phyloP scores from a whole-genome alignment of 495 filamentous ascomycete genomes.

The Pyrenopolyporus hunteri region DNA sequence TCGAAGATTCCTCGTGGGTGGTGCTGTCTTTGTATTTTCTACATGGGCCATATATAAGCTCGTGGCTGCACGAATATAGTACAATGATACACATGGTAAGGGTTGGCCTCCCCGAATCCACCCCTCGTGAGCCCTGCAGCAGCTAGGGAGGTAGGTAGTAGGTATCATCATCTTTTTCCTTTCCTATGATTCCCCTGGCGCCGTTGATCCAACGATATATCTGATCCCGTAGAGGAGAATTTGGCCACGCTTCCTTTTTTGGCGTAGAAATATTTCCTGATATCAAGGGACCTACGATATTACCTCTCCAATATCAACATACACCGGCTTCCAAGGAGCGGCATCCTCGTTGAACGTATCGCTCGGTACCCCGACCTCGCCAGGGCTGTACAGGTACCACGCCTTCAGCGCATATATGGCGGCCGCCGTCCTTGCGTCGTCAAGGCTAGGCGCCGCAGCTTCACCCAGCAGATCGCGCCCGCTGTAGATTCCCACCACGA shows the following conservation, averaged over 20 bases:
- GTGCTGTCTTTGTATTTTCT: constrained; percentile 28
- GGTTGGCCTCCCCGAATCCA: constrained; percentile 20
- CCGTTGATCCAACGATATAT: constrained; percentile 1
- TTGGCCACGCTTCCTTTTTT: background rate
- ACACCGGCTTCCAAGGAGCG: constrained; percentile 75
- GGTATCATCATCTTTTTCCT: constrained; percentile 13
- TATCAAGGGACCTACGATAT: constrained; percentile 60
- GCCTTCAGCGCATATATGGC: constrained; percentile 82
- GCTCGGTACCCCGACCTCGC: constrained; percentile 73
- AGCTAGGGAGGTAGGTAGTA: too few relatives aligned
- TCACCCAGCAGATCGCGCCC: constrained; percentile 90
- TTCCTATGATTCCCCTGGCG: background rate
- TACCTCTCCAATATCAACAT: constrained; percentile 91
- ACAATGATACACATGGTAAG: constrained; percentile 34
- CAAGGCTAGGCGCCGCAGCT: constrained; percentile 73
- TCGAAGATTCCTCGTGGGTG: constrained; percentile 26
- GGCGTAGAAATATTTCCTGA: background rate
- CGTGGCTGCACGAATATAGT: constrained; percentile 28
- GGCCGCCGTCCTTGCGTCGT: constrained; percentile 77
- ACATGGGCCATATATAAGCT: constrained; percentile 14
- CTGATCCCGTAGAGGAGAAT: background rate
- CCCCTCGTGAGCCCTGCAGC: constrained; percentile 7
- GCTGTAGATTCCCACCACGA: constrained; percentile 91
- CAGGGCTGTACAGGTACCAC: constrained; percentile 95
- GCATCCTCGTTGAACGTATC: constrained; percentile 70